Conservation (phyloP, 768 basidiomycete genomes). For the Tubosaeta sp. region DNA sequence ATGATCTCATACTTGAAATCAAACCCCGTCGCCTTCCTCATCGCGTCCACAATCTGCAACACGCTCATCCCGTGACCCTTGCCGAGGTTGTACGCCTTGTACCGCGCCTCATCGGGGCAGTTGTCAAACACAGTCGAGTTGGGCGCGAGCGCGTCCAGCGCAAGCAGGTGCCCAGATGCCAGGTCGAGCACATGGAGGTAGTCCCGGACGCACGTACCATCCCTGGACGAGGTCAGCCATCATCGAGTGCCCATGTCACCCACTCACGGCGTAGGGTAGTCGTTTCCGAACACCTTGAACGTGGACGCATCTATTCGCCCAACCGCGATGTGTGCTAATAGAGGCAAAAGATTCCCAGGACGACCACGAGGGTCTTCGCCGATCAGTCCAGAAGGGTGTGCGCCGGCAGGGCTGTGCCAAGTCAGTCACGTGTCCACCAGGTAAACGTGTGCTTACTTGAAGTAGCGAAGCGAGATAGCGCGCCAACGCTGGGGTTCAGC, state of each 20-base stretch:
- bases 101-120: conserved; percentile 52
- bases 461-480: conserved; percentile 88
- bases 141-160: conserved; percentile 74
- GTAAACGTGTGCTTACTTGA: conserved; percentile 67
- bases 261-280: conserved; percentile 88
- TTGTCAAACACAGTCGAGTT: conserved; percentile 55
- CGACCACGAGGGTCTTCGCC: conserved; percentile 97
- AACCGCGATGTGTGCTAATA: conserved; percentile 91
- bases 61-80: conserved; percentile 91
- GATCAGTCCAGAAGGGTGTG: conserved; percentile 90
- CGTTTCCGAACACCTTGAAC: conserved; percentile 89
- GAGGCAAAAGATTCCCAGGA: conserved; percentile 90
- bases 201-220: conserved; percentile 98
- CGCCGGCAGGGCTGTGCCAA: conserved; percentile 81
- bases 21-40: conserved; percentile 86
- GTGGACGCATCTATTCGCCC: conserved; percentile 72
- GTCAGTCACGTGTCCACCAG: neutral
- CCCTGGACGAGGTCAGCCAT: conserved; percentile 40
- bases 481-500: conserved; percentile 71
- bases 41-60: conserved; percentile 90
- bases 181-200: conserved; percentile 93
- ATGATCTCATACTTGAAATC: conserved; percentile 87
- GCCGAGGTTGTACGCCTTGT: conserved; percentile 96
- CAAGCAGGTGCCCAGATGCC: conserved; percentile 89
- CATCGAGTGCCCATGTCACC: neutral